Percentiles rank a stretch among this genome's conserved stretches.
Conservation (phyloP, 805 yeast genomes). For the Lachancea meyersii region DNA sequence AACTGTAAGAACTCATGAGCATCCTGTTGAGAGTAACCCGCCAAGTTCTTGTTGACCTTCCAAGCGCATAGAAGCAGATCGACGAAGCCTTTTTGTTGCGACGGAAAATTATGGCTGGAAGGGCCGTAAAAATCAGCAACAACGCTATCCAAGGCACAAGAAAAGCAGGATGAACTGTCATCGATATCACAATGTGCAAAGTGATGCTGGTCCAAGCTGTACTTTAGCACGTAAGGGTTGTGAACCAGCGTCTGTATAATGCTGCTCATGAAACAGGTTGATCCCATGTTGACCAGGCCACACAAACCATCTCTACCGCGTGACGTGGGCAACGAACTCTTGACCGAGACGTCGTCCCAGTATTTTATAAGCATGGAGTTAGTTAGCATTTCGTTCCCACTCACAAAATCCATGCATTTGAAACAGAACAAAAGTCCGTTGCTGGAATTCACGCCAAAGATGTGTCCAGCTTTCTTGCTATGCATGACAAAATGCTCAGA, state of each 20-base stretch:
- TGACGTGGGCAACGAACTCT: slow-evolving; percentile 23
- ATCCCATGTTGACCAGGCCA: slow-evolving; percentile 91
- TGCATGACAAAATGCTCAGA: slow-evolving; percentile 43
- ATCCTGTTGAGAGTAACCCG: slow-evolving; percentile 96
- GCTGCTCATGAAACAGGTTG: slow-evolving; percentile 95
- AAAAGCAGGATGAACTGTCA: slow-evolving; percentile 47
- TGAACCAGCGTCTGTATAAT: slow-evolving; percentile 85
- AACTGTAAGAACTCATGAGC: slow-evolving; percentile 98
- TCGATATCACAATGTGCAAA: slow-evolving; percentile 23
- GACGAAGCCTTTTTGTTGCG: slow-evolving; percentile 53
- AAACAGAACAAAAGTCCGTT: slow-evolving; percentile 72
- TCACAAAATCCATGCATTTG: slow-evolving; percentile 66
- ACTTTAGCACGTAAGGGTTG: slow-evolving; percentile 78
- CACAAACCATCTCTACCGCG: slow-evolving; percentile 70
- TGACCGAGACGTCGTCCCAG: slow-evolving; percentile 23
- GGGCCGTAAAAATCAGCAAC: slow-evolving; percentile 68
- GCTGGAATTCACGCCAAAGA: slow-evolving; percentile 60
- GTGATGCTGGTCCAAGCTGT: slow-evolving; percentile 50
- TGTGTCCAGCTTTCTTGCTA: slow-evolving; percentile 44
- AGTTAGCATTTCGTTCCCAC: slow-evolving; percentile 44
- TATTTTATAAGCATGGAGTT: slow-evolving; percentile 20
- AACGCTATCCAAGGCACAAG: slow-evolving; percentile 80
- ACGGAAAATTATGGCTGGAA: slow-evolving; percentile 27
- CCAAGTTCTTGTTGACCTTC: slow-evolving; percentile 75
- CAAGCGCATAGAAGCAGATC: slow-evolving; percentile 79